A percentile compares a stretch with the other conserved stretches of the same genome.
Evolutionary conservation across 2,329 filamentous ascomycete species (phyloP).

Genomic region (Ophiosphaerella korrae): DNA sequence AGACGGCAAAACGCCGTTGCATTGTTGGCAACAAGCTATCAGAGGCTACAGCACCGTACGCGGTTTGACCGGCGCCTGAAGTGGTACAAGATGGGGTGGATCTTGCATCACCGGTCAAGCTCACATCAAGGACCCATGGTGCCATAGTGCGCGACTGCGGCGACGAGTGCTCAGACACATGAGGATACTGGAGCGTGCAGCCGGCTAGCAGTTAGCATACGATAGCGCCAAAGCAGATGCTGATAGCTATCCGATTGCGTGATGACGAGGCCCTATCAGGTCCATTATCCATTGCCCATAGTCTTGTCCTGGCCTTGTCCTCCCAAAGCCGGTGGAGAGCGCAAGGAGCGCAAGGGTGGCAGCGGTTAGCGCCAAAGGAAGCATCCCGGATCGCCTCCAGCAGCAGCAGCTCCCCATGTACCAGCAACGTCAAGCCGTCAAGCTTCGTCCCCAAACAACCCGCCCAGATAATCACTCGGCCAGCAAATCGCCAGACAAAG

Average conservation of each 20-base stretch:
- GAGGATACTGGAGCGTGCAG: too few species aligned
- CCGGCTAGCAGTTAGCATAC: too few species aligned
- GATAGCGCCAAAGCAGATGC: too few species aligned
- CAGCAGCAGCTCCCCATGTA: constrained; percentile 18
- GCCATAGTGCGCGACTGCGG: constrained; percentile 10
- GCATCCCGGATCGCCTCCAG: constrained; percentile 3
- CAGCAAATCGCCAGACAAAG: constrained; percentile 18
- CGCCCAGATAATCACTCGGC: constrained; percentile 27
- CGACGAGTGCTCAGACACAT: too few species aligned
- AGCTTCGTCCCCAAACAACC: constrained; percentile 15
- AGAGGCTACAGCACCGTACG: constrained; percentile 5
- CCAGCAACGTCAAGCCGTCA: constrained; percentile 12
- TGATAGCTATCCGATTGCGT: not conserved
- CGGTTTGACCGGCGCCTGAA: constrained; percentile 28
- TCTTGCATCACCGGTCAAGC: constrained; percentile 34
- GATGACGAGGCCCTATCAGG: not conserved
- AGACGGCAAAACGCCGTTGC: constrained; percentile 6
- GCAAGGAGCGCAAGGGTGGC: constrained; percentile 12
- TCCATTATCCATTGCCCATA: too few species aligned
- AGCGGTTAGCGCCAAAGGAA: not conserved
- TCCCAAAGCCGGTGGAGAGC: constrained; percentile 8
- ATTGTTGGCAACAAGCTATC: constrained; percentile 11
- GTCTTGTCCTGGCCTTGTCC: not conserved
- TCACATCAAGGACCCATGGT: constrained; percentile 17
- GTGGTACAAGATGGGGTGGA: constrained; percentile 22